A percentile compares a stretch with the other conserved stretches of the same genome.
phyloP scores from a whole-genome alignment of 2,329 filamentous ascomycete species.

The Paecilomyces dactylethromorphus region DNA sequence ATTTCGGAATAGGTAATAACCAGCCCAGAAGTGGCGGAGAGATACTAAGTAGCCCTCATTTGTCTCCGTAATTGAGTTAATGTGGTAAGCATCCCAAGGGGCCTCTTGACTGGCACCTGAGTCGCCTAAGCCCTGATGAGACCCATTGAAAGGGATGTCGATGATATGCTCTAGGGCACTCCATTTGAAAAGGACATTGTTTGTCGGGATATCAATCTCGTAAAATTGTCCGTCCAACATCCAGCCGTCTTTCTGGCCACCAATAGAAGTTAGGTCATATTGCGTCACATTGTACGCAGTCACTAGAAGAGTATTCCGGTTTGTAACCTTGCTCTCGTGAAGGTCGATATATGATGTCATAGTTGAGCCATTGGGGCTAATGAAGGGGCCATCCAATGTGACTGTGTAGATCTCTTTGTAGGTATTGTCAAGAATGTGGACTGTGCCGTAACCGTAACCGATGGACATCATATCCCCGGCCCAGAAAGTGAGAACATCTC shows the following conservation, averaged over 20 bases:
- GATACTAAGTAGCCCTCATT: conserved; percentile 30
- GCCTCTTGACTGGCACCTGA: conserved; percentile 12
- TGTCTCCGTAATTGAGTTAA: conserved; percentile 25
- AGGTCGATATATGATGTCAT: conserved; percentile 24
- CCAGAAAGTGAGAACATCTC: conserved; percentile 32
- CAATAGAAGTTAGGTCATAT: conserved; percentile 22
- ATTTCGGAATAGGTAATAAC: conserved; percentile 22
- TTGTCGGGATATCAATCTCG: conserved; percentile 29
- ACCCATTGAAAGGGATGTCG: conserved; percentile 15
- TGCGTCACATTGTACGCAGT: conserved; percentile 30
- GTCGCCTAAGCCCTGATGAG: conserved; percentile 16
- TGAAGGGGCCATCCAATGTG: conserved; percentile 17
- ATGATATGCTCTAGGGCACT: conserved; percentile 24
- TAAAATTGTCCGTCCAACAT: conserved; percentile 27
- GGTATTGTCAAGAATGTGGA: conserved; percentile 26
- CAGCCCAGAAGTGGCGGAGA: conserved; percentile 28
- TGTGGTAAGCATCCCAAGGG: conserved; percentile 31
- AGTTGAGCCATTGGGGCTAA: conserved; percentile 13
- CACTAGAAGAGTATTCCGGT: conserved; percentile 26
- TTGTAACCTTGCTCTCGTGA: conserved; percentile 27
- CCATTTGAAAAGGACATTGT: conserved; percentile 27
- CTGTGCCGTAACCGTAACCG: conserved; percentile 22
- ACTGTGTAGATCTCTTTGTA: conserved; percentile 28
- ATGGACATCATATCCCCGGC: conserved; percentile 20
- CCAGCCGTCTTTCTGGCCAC: conserved; percentile 22